phyloP scores from a whole-genome alignment of 2,329 filamentous ascomycete species.

The Epicoccum sorghinum region DNA sequence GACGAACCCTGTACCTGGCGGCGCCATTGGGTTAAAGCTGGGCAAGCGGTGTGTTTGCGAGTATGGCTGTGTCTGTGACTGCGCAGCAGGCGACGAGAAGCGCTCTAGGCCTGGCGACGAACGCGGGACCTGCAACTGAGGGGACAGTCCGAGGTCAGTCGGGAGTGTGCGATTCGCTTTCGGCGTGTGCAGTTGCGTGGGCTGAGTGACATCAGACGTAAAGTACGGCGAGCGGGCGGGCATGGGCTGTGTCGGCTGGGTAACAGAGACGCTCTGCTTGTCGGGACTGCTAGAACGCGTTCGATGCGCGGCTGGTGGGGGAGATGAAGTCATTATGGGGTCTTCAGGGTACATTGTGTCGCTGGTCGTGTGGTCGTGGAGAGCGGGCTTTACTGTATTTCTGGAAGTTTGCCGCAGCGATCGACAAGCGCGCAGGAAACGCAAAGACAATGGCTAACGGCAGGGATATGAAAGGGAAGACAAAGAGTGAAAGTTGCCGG shows the following conservation, averaged over 20 bases:
- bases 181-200: constrained; percentile 63
- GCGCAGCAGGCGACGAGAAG: constrained; percentile 47
- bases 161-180: constrained; percentile 40
- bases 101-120: constrained; percentile 71
- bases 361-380: background rate
- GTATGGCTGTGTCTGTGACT: constrained; percentile 34
- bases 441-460: background rate
- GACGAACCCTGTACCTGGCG: constrained; percentile 73
- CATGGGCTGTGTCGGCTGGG: constrained; percentile 43
- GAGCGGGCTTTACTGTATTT: background rate
- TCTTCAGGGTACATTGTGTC: constrained; percentile 39
- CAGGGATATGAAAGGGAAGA: background rate
- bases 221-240: constrained; percentile 37
- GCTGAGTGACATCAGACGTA: constrained; percentile 57
- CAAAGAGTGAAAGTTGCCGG: constrained; percentile 1
- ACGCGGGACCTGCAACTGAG: constrained; percentile 78
- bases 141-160: constrained; percentile 25
- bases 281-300: constrained; percentile 51
- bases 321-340: constrained; percentile 44
- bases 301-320: constrained; percentile 24
- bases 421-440: constrained; percentile 7
- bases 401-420: constrained; percentile 5
- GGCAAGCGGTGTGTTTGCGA: constrained; percentile 74
- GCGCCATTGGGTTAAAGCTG: constrained; percentile 72
- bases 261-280: constrained; percentile 58